phyloP scores from a whole-genome alignment of 495 filamentous ascomycete species.

The Neurospora tetraspora region DNA sequence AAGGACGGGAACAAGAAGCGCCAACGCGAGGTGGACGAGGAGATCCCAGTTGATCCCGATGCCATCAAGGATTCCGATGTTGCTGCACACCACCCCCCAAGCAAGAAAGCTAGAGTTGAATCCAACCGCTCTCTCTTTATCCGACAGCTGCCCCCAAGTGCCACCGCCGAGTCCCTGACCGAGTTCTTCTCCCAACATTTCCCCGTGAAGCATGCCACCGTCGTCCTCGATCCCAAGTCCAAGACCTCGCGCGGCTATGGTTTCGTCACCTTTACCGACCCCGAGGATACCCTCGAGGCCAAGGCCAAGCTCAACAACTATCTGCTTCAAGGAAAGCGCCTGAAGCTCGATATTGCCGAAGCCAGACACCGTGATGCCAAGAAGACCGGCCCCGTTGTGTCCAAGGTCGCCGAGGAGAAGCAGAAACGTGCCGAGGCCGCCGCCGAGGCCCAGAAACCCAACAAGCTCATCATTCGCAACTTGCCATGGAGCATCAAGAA shows the following conservation, averaged over 20 bases:
- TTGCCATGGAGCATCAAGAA: slow-evolving; percentile 92
- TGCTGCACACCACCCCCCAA: slow-evolving; percentile 12
- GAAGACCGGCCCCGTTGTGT: slow-evolving; percentile 26
- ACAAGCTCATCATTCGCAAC: slow-evolving; percentile 89
- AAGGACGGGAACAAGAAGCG: slow-evolving; percentile 26
- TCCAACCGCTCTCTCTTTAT: slow-evolving; percentile 73
- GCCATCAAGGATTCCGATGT: slow-evolving; percentile 6
- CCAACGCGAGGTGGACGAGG: slow-evolving; percentile 16
- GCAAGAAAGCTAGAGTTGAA: slow-evolving; percentile 36
- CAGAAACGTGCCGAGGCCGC: slow-evolving; percentile 44
- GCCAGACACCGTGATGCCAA: slow-evolving; percentile 61
- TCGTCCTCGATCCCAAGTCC: slow-evolving; percentile 68
- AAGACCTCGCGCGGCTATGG: slow-evolving; percentile 86
- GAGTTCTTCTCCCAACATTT: slow-evolving; percentile 88
- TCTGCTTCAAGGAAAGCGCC: slow-evolving; percentile 63
- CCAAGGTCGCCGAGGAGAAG: slow-evolving; percentile 38
- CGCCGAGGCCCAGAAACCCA: slow-evolving; percentile 47
- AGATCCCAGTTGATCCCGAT: slow-evolving; percentile 1
- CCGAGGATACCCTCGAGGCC: slow-evolving; percentile 77
- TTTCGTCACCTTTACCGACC: slow-evolving; percentile 92
- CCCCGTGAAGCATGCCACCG: slow-evolving; percentile 87
- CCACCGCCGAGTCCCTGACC: slow-evolving; percentile 74
- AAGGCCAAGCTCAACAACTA: slow-evolving; percentile 66
- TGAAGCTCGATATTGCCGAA: slow-evolving; percentile 81
- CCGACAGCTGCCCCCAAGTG: slow-evolving; percentile 64